Evolutionary conservation across 2,329 filamentous ascomycete genomes (phyloP), one percentile per base, ranked within the genome.

Genomic region (Fusarium metavorans): DNA sequence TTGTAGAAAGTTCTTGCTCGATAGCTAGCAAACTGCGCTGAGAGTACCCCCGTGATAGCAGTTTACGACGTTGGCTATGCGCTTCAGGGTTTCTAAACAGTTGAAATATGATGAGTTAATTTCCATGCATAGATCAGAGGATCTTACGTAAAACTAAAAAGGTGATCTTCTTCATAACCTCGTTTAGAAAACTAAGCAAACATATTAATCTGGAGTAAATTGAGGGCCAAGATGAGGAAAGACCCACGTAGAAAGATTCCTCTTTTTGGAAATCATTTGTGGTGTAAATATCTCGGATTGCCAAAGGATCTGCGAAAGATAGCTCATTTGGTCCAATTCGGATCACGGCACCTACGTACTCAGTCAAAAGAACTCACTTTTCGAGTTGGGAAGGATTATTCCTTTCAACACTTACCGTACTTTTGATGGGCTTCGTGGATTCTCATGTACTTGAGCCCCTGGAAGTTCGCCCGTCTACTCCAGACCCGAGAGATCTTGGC

Each of bases 311-410:
- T 20, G 60, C 45, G 34, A 64, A 64, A 16, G 60, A 64, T 9
- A 64, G 45, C 48, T 64, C 60, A 43, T 64, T 64, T 39, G 60
- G 60, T 16, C 60, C 60, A 41, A 64, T 43, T 34, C 60, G 43
- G 30, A 64, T 23, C 14, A 64, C 60, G 18, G 60, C 23, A 25
- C 45, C 45, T 50, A 50, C 16, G 13, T 23, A 48, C 43, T 48
- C n/a, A 41, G 13, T 34, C 10, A 34, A 14, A 34, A 5, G 13
- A 13, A 14, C 13, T 34, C 32, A 34, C 32, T 34, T 34, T 8
- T 30, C 8, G 30, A 30, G 30, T 30, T 30, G 2, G 32, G 13
- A 34, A 11, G 10, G 1, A 11, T 34, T 13, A 13, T 34, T 34
- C 32, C 34, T 5, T 34, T 11, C 34, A 35, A 14, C 23, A 50